These are phyloP conservation scores for Fusarium sp. DNA, from an alignment of 2,329 filamentous ascomycete genomes.

Conservation along the genomic window DNA sequence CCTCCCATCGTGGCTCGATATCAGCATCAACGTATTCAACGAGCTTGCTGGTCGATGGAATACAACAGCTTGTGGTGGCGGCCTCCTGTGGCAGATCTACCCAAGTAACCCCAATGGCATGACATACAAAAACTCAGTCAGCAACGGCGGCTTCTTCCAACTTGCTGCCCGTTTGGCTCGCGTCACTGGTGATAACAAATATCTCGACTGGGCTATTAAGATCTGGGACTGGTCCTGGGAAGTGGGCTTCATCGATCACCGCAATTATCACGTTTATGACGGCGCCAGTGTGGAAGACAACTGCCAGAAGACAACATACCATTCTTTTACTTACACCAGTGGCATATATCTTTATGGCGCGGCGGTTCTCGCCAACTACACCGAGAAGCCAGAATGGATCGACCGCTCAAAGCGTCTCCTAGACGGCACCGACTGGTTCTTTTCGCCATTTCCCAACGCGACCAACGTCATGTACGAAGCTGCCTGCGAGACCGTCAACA, in stretches of 20 bases:
- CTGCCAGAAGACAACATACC: constrained; percentile 64
- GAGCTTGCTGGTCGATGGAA: constrained; percentile 79
- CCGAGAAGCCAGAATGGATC: constrained; percentile 64
- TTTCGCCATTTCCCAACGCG: constrained; percentile 62
- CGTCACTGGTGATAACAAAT: constrained; percentile 74
- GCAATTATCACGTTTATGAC: constrained; percentile 68
- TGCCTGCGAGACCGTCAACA: constrained; percentile 69
- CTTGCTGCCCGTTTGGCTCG: constrained; percentile 80
- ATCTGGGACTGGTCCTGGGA: constrained; percentile 73
- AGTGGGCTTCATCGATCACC: constrained; percentile 67
- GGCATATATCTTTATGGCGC: constrained; percentile 75
- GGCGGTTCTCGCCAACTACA: constrained; percentile 72
- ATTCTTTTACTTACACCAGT: constrained; percentile 74
- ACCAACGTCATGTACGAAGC: constrained; percentile 73
- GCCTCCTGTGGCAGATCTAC: constrained; percentile 86
- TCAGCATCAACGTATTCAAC: constrained; percentile 79
- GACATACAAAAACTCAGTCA: constrained; percentile 84
- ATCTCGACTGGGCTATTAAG: constrained; percentile 73
- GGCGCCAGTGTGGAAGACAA: constrained; percentile 67
- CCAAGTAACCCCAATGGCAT: constrained; percentile 78
- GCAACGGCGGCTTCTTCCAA: constrained; percentile 87
- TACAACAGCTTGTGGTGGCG: constrained; percentile 73
- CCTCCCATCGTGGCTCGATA: constrained; percentile 72
- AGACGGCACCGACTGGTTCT: constrained; percentile 64
- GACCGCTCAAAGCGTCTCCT: constrained; percentile 65